Percentiles rank a stretch among this genome's conserved stretches.
These are phyloP conservation scores for Pseudohalonectria lignicola DNA, from an alignment of 2,329 filamentous ascomycete species.

Conservation along the genomic window DNA sequence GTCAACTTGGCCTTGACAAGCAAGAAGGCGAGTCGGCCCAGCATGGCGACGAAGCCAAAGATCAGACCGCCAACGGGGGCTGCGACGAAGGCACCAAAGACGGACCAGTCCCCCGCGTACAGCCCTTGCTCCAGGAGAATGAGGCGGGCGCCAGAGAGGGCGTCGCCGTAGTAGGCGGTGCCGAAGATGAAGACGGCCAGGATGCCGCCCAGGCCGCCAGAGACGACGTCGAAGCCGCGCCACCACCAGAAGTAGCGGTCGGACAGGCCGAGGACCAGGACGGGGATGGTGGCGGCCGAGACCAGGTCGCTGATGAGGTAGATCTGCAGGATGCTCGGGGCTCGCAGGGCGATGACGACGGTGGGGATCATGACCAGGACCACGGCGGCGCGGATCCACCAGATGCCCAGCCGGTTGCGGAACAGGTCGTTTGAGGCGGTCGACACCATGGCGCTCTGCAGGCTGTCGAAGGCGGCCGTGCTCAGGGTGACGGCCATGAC, in stretches of 20 bases:
- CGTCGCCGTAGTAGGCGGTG: conserved; percentile 63
- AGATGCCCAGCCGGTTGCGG: conserved; percentile 68
- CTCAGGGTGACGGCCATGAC: conserved; percentile 71
- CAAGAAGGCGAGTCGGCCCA: conserved; percentile 45
- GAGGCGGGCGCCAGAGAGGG: conserved; percentile 50
- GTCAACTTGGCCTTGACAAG: conserved; percentile 43
- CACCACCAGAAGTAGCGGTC: conserved; percentile 57
- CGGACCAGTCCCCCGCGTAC: conserved; percentile 69
- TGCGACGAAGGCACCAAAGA: conserved; percentile 73
- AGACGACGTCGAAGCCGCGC: conserved; percentile 70
- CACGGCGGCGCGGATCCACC: conserved; percentile 59
- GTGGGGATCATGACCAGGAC: conserved; percentile 64
- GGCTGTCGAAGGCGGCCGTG: conserved; percentile 68
- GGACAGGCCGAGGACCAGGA: conserved; percentile 60
- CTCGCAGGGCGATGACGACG: conserved; percentile 62
- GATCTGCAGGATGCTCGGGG: conserved; percentile 67
- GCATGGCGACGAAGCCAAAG: conserved; percentile 56
- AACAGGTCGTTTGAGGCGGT: conserved; percentile 77
- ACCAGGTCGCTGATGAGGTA: conserved; percentile 75
- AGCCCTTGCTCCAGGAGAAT: conserved; percentile 63
- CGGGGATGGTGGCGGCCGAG: conserved; percentile 64
- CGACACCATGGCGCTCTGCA: conserved; percentile 79
- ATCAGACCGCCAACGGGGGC: conserved; percentile 66
- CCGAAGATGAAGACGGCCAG: conserved; percentile 75
- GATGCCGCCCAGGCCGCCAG: conserved; percentile 67